These are phyloP conservation scores for Penicillium occitanis DNA, from an alignment of 2,329 filamentous ascomycete genomes.

Conservation along the genomic window DNA sequence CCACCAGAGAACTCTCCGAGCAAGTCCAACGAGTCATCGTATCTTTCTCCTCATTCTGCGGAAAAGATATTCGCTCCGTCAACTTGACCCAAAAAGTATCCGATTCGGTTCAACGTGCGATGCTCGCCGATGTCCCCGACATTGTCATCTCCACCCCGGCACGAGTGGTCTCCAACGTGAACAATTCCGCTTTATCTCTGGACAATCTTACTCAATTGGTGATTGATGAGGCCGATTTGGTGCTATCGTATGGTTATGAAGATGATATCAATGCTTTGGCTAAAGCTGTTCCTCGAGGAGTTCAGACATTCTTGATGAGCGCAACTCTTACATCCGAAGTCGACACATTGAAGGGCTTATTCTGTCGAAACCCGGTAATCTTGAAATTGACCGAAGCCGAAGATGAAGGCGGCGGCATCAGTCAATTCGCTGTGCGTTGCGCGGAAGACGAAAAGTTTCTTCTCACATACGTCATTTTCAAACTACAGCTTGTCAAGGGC, in stretches of 20 bases:
- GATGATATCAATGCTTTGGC: conserved; percentile 82
- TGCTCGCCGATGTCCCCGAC: conserved; percentile 82
- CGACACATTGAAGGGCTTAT: conserved; percentile 77
- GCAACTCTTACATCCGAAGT: conserved; percentile 88
- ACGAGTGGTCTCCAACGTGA: conserved; percentile 76
- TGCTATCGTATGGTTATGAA: conserved; percentile 90
- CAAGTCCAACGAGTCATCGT: conserved; percentile 81
- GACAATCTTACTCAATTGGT: conserved; percentile 74
- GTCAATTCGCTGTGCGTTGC: conserved; percentile 85
- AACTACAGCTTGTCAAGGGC: conserved; percentile 88
- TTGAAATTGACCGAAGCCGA: conserved; percentile 82
- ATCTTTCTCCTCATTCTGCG: conserved; percentile 76
- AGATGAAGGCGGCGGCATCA: conserved; percentile 71
- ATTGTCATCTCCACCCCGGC: conserved; percentile 88
- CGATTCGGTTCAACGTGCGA: conserved; percentile 80
- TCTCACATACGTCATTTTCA: conserved; percentile 89
- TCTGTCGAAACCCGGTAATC: conserved; percentile 76
- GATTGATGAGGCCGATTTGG: conserved; percentile 90
- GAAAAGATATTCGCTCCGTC: conserved; percentile 75
- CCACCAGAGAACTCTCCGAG: conserved; percentile 89
- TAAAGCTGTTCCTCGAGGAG: conserved; percentile 73
- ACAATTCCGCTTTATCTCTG: conserved; percentile 68
- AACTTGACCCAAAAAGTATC: conserved; percentile 91
- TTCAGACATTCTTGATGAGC: conserved; percentile 91
- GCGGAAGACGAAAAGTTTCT: conserved; percentile 98